A percentile compares a stretch with the other conserved stretches of the same genome.
These are phyloP conservation scores for Phytophthora quininea DNA, from an alignment of 352 stramenopile genomes.

Conservation along the genomic window DNA sequence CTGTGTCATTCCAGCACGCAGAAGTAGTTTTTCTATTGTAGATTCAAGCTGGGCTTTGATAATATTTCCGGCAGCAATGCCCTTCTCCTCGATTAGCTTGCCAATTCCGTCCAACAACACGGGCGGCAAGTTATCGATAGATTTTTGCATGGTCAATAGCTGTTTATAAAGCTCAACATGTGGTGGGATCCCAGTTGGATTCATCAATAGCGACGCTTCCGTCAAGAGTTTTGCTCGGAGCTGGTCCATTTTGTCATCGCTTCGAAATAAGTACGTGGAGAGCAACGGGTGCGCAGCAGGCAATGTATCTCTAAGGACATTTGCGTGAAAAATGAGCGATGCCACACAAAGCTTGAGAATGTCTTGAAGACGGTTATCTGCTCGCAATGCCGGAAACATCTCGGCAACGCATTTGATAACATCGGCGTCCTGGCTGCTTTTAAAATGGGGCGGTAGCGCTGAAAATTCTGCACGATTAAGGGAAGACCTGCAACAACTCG, in stretches of 20 bases:
- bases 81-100: slow-evolving; percentile 4
- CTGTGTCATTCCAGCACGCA: slow-evolving; percentile 1
- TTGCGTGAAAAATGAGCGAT: slow-evolving; percentile 2
- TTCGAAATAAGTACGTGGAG: slow-evolving; percentile 7
- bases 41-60: slow-evolving; percentile 3
- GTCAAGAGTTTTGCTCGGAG: neutral
- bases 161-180: neutral
- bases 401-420: neutral
- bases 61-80: slow-evolving; percentile 9
- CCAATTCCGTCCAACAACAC: slow-evolving; percentile 11
- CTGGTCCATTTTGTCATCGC: neutral
- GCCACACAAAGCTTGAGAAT: slow-evolving; percentile 2
- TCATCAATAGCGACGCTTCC: slow-evolving; percentile 1
- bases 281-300: slow-evolving; percentile 6
- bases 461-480: slow-evolving; percentile 8
- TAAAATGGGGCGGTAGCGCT: slow-evolving; percentile 8
- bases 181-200: slow-evolving; percentile 9
- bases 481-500: slow-evolving; percentile 7
- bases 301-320: neutral
- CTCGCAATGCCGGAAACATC: neutral
- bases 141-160: slow-evolving; percentile 3
- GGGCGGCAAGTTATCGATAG: slow-evolving; percentile 13
- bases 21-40: neutral
- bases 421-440: neutral
- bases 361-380: neutral